Base-by-base conservation (phyloP, 31 red algal genomes). In the Porphyra umbilicalis region DNA sequence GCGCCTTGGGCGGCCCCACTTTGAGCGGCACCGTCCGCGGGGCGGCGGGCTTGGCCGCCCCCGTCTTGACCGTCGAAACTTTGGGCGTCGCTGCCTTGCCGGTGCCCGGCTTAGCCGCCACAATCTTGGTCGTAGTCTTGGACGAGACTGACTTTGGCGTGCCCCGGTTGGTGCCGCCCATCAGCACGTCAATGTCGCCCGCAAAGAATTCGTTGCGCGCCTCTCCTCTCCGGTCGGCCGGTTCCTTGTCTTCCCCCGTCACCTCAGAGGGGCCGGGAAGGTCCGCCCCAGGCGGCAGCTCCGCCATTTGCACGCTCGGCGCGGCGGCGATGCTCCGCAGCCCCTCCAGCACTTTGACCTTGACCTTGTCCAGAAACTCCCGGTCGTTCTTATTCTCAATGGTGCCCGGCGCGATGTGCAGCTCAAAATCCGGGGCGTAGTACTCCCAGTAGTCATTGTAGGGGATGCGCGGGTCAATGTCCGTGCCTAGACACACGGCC, bases 361-460 rank as follows among this genome's bases (percentile, higher is more conserved):
- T 99, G 75, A 95, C 76, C 83, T 90, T 91, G 44, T 99, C 94
- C 37, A 99, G 42, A 83, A 97, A 97, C 30, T 90, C 94, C 10
- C 90, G 83, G 42, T 80, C 85, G 81, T 99, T 99, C 32, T 90
- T 82, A 79, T 99, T 92, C 38, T 95, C 92, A 77, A 92, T 84
- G 10, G 91, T 88, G 25, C 84, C 89, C 36, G 87, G 88, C n/a
- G 89, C 57, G 35, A 97, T 93, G 75, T 99, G 98, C 6, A 99
- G 88, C 34, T 90, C 90, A 87, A 94, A 90, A 77, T 97, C 95
- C 29, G 94, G 94, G 37, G 90, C 98, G 87, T 93, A 99, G 34
- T 97, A 95, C 34, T 99, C 87, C 90, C 92, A 97, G 80, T 95
- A 99, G 76, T 97, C 98, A 74, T 97, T 99, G 79, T 95, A 97